Evolutionary conservation across 768 basidiomycete genomes (phyloP).

Genomic region (Lentinula aciculospora): DNA sequence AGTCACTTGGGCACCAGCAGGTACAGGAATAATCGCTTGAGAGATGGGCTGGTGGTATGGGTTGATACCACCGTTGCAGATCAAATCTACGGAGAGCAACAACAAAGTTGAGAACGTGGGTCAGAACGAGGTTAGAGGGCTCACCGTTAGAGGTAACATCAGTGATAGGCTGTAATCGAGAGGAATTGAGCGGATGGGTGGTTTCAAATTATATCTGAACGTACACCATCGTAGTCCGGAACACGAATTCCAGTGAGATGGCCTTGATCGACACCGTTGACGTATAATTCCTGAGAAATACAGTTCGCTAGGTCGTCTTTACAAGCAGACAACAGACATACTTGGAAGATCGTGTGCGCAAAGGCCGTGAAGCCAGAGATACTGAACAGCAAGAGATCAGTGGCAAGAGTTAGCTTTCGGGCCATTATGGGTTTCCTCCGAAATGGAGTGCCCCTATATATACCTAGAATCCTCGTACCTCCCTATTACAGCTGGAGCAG

Average conservation of each 20-base stretch:
- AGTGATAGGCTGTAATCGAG: conserved; percentile 29
- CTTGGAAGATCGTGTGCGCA: conserved; percentile 9
- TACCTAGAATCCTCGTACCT: neutral
- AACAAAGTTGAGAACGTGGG: neutral
- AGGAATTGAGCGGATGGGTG: neutral
- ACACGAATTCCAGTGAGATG: conserved; percentile 39
- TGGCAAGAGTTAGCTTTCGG: neutral
- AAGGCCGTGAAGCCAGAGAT: neutral
- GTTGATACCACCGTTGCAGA: conserved; percentile 39
- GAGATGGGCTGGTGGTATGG: conserved; percentile 30
- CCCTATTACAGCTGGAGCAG: too few relatives aligned
- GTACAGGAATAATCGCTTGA: conserved; percentile 25
- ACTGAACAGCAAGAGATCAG: neutral
- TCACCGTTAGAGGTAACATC: conserved; percentile 33
- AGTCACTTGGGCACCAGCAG: conserved; percentile 33
- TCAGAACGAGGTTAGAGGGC: neutral
- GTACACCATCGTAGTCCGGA: conserved; percentile 26
- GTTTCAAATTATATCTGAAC: conserved; percentile 1
- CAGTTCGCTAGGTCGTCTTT: neutral
- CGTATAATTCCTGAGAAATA: conserved; percentile 36
- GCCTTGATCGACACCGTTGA: conserved; percentile 43
- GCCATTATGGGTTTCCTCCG: neutral
- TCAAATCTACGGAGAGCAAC: conserved; percentile 18
- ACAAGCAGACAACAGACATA: neutral
- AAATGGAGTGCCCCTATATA: neutral